Evolutionary conservation across 2,329 filamentous ascomycete genomes (phyloP).

Genomic region (Aspergillus sp.): DNA sequence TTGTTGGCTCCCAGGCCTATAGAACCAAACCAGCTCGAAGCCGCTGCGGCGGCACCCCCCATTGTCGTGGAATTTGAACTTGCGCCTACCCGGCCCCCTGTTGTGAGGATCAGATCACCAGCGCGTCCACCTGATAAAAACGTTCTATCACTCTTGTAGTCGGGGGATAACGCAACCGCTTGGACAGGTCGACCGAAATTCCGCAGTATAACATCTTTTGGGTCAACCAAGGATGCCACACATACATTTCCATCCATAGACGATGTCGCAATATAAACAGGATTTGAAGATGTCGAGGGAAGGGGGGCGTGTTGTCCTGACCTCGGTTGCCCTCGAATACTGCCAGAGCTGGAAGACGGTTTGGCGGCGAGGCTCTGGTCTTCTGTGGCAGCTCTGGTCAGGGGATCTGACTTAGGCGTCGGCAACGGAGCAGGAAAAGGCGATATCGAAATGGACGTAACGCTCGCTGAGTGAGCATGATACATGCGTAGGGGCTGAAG

Average conservation of each 20-base stretch:
- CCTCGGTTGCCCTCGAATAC: constrained; percentile 23
- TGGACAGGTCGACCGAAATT: constrained; percentile 93
- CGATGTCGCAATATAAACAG: constrained; percentile 86
- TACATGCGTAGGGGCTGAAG: constrained; percentile 79
- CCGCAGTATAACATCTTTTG: constrained; percentile 80
- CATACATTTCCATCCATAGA: constrained; percentile 96
- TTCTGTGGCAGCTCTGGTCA: constrained; percentile 24
- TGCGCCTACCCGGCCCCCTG: constrained; percentile 68
- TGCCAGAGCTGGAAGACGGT: constrained; percentile 22
- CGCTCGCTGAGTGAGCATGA: constrained; percentile 83
- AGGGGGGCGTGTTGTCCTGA: constrained; percentile 34
- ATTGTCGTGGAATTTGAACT: constrained; percentile 80
- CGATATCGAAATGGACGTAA: constrained; percentile 83
- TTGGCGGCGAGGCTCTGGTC: constrained; percentile 15
- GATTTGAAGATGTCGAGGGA: constrained; percentile 71
- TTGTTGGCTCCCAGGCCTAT: constrained; percentile 71
- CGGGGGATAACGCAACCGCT: constrained; percentile 85
- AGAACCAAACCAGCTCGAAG: constrained; percentile 83
- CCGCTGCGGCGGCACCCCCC: constrained; percentile 62
- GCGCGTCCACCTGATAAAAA: constrained; percentile 88
- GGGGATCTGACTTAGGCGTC: constrained; percentile 30
- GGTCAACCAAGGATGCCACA: constrained; percentile 74
- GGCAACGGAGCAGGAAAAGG: constrained; percentile 62
- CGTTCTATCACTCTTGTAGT: constrained; percentile 79
- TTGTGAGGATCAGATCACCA: constrained; percentile 77